Conservation (phyloP, 2,329 filamentous ascomycete species). For the Penicillium sp. region DNA sequence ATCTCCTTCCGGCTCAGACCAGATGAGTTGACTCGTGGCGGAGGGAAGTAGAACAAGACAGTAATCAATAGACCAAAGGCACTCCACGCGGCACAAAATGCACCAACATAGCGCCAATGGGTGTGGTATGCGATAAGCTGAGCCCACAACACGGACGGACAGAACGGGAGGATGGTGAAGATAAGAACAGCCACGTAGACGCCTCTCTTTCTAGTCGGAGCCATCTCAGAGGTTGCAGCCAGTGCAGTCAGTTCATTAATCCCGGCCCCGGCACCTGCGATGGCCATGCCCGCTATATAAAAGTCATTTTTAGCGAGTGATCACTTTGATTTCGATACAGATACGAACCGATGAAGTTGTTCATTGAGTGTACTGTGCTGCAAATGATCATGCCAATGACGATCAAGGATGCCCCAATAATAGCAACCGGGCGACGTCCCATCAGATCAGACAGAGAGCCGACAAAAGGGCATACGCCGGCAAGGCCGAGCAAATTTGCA, state of each 20-base stretch:
- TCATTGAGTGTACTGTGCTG: conserved; percentile 59
- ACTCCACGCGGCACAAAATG: conserved; percentile 45
- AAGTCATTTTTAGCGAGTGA: neutral
- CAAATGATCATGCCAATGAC: conserved; percentile 61
- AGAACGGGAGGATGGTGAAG: conserved; percentile 62
- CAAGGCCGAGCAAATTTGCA: conserved; percentile 55
- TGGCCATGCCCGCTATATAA: conserved; percentile 51
- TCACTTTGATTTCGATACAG: conserved; percentile 24
- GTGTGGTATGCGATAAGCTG: conserved; percentile 54
- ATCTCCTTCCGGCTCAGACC: conserved; percentile 42
- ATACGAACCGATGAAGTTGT: conserved; percentile 57
- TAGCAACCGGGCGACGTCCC: conserved; percentile 60
- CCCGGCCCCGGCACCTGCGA: conserved; percentile 65
- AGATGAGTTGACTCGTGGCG: conserved; percentile 43
- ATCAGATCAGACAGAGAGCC: conserved; percentile 64
- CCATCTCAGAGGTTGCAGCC: conserved; percentile 66
- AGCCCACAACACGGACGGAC: conserved; percentile 61
- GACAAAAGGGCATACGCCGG: conserved; percentile 62
- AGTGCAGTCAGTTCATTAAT: conserved; percentile 68
- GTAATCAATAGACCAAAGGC: conserved; percentile 45
- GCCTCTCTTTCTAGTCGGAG: conserved; percentile 63
- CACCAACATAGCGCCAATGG: conserved; percentile 46
- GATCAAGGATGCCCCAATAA: conserved; percentile 55
- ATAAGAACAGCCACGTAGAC: conserved; percentile 62
- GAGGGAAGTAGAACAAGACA: conserved; percentile 47